Percentiles rank a stretch among this genome's conserved stretches.
These are phyloP conservation scores for Scortechinia acanthostroma DNA, from an alignment of 2,329 filamentous ascomycete species.

Conservation along the genomic window DNA sequence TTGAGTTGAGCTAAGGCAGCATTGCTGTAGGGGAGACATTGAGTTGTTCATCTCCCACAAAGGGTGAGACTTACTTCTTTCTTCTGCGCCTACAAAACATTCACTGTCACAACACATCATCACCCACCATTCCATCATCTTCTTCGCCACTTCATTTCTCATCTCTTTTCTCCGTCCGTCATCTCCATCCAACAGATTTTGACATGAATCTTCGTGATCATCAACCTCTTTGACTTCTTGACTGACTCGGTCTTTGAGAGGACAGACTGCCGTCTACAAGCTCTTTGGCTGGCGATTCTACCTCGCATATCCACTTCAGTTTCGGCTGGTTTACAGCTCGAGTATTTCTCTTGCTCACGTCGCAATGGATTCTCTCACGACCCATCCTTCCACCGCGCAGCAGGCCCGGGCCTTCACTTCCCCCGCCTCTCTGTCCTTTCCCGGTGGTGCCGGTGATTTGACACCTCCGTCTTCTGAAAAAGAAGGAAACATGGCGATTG, in stretches of 20 bases:
- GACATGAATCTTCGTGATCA: slow-evolving; percentile 10
- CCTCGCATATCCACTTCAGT: slow-evolving; percentile 14
- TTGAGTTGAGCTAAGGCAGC: no score
- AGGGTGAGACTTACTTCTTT: no score
- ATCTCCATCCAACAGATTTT: slow-evolving; percentile 2
- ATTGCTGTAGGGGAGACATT: slow-evolving; percentile 90
- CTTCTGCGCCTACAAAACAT: no score
- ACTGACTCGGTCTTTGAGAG: background rate
- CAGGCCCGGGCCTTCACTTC: slow-evolving; percentile 96
- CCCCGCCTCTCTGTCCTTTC: slow-evolving; percentile 85
- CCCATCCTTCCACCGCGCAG: slow-evolving; percentile 81
- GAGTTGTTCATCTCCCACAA: slow-evolving; percentile 91
- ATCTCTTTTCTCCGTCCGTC: slow-evolving; percentile 10
- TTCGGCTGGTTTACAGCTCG: background rate
- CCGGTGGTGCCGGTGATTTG: slow-evolving; percentile 69
- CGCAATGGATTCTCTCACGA: slow-evolving; percentile 82
- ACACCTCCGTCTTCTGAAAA: slow-evolving; percentile 72
- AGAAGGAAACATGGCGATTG: slow-evolving; percentile 44
- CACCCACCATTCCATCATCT: slow-evolving; percentile 8
- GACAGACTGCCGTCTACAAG: background rate
- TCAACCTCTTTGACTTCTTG: slow-evolving; percentile 4
- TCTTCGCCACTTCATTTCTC: slow-evolving; percentile 9
- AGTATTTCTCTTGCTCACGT: slow-evolving; percentile 10
- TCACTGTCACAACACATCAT: slow-evolving; percentile 51
- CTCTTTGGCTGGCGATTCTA: background rate